Conservation (phyloP, 306 rosid genomes). For the Astragalus membranaceus region DNA sequence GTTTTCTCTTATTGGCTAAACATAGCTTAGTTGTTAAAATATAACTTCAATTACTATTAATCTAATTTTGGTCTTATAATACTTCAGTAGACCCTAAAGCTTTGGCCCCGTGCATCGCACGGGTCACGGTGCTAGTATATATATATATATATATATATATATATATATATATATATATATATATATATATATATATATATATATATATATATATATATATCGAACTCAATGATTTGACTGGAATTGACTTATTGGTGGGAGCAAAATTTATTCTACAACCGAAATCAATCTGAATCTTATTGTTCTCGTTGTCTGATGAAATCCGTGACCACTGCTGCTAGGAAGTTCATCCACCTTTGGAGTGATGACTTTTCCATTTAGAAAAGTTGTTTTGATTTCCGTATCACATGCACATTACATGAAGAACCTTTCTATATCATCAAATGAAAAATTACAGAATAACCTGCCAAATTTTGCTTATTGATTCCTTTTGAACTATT, state of each 20-base stretch:
- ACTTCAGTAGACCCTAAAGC: no score
- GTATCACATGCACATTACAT: conserved; percentile 3
- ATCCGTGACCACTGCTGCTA: neutral
- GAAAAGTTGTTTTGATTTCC: conserved; percentile 19
- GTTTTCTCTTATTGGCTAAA: no score
- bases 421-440: conserved; percentile 24
- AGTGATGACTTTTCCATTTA: neutral
- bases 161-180: no score
- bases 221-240: neutral
- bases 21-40: no score
- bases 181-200: no score
- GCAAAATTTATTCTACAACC: neutral
- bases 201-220: no score
- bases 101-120: no score
- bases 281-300: neutral
- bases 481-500: conserved; percentile 37
- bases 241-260: neutral
- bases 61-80: no score
- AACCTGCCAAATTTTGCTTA: conserved; percentile 33
- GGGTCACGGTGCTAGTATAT: no score
- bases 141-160: no score
- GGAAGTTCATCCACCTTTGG: neutral
- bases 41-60: no score
- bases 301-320: neutral
- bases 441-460: conserved; percentile 29